A percentile compares a stretch with the other conserved stretches of the same genome.
These are phyloP conservation scores for Calamus simplicifolius DNA, from an alignment of 176 grass and related monocot genomes.

Conservation along the genomic window DNA sequence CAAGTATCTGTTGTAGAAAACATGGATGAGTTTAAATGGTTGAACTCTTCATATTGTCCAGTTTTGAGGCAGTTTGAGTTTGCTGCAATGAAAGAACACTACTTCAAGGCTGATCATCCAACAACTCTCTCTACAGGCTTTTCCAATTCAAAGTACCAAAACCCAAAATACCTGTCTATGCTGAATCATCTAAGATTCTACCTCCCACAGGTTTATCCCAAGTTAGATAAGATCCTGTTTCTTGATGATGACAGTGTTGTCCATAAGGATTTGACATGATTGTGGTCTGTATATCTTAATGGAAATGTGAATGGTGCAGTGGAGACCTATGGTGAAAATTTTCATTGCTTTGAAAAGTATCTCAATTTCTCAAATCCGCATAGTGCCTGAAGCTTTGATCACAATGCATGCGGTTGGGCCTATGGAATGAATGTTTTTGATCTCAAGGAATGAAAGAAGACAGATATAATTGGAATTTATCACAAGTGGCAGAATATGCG, in stretches of 20 bases:
- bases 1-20: too few species aligned
- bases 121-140: conserved; percentile 73
- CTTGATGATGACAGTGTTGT: conserved; percentile 95
- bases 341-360: conserved; percentile 99
- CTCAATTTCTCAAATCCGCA: conserved; percentile 98
- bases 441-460: conserved; percentile 83
- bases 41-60: too few species aligned
- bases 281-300: conserved; percentile 95
- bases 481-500: conserved; percentile 94
- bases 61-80: too few species aligned
- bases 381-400: conserved; percentile 85
- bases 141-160: conserved; percentile 91
- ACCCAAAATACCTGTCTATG: conserved; percentile 98
- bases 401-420: conserved; percentile 92
- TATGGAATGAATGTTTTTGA: conserved; percentile 99
- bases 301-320: conserved; percentile 94
- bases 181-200: conserved; percentile 91
- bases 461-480: conserved; percentile 97
- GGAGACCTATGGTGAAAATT: conserved; percentile 87
- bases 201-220: too few species aligned
- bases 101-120: conserved; percentile 28
- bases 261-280: conserved; percentile 93
- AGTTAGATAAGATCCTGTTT: too few species aligned
- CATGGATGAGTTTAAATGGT: too few species aligned
- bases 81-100: too few species aligned